Base-by-base conservation (phyloP, 768 basidiomycete species). In the Boletus bicolor region DNA sequence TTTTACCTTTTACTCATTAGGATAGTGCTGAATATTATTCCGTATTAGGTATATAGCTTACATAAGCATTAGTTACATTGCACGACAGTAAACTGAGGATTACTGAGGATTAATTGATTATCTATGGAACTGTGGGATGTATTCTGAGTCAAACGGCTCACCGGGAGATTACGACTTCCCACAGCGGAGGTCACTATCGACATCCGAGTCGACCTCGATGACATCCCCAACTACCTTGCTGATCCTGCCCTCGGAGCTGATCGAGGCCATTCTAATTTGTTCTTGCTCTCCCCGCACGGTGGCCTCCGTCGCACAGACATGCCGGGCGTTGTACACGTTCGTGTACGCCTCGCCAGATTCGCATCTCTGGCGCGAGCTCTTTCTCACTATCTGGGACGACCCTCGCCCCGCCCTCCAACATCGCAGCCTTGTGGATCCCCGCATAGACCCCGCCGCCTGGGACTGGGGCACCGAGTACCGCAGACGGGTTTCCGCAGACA, bases 321-420 rank as follows among this genome's bases (percentile, higher is more conserved):
- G 73, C 52, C 64, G 58, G 15, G 59, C 56, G n/a, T 55, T 79
- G 43, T 64, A 62, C 46, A 59, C 64, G 12, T 68, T 80, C 28
- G 68, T 80, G 14, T 72, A 77, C 51, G 48, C 51, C 10, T 65
- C 71, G 0, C 55, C 65, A 0, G 69, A 76, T 55, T 60, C 71
- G 30, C 72, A 77, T 58, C 65, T 82, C 30, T 83, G 82, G 82
- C 66, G 78, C 26, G 72, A 75, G 37, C 68, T 82, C 34, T 83
- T 78, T 62, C 72, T 82, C 24, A 64, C 72, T 1, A 70, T 68
- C 2, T 83, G 81, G 64, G 82, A 82, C 53, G 79, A 82, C 53
- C 82, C 81, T 0, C 68, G 79, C 34, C 61, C 65, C 11, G 72
- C 72, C 7, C 58, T 70, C 30, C 54, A 58, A 30, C 65, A 73